These are phyloP conservation scores for Pelargonium citronellum DNA, from an alignment of 441 rosid species.

Conservation along the genomic window DNA sequence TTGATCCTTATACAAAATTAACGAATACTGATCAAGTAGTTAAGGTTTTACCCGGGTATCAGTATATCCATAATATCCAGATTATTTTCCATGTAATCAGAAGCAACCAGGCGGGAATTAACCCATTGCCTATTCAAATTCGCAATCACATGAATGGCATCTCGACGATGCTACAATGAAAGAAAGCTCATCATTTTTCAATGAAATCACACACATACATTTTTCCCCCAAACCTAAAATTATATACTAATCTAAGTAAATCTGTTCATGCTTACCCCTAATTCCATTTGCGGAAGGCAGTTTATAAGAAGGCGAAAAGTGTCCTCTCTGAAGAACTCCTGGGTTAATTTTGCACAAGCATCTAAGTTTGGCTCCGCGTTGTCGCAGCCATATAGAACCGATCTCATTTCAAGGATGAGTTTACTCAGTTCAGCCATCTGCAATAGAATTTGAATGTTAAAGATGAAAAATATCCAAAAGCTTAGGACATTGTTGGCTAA, in stretches of 20 bases:
- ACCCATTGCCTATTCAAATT: slow-evolving; percentile 60
- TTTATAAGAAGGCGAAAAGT: slow-evolving; percentile 42
- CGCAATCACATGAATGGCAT: slow-evolving; percentile 50
- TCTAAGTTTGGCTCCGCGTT: slow-evolving; percentile 47
- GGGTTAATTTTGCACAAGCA: slow-evolving; percentile 48
- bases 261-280: slow-evolving; percentile 29
- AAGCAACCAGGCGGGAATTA: slow-evolving; percentile 40
- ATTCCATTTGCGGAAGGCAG: slow-evolving; percentile 38
- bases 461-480: background rate
- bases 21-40: background rate
- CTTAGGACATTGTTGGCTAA: background rate
- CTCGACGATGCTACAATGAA: slow-evolving; percentile 35
- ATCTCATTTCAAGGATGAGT: slow-evolving; percentile 39
- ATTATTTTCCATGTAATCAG: slow-evolving; percentile 49
- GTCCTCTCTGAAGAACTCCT: slow-evolving; percentile 45
- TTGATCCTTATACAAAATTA: background rate
- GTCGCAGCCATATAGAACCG: slow-evolving; percentile 41
- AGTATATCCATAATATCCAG: slow-evolving; percentile 46
- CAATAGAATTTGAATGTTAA: background rate
- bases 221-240: too few relatives aligned
- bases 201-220: background rate
- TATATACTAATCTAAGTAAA: background rate
- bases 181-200: background rate
- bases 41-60: slow-evolving; percentile 35
- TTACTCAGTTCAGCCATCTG: slow-evolving; percentile 37